A percentile compares a stretch with the other conserved stretches of the same genome.
These are phyloP conservation scores for Casuarina equisetifolia DNA, from an alignment of 306 rosid species.

Conservation along the genomic window DNA sequence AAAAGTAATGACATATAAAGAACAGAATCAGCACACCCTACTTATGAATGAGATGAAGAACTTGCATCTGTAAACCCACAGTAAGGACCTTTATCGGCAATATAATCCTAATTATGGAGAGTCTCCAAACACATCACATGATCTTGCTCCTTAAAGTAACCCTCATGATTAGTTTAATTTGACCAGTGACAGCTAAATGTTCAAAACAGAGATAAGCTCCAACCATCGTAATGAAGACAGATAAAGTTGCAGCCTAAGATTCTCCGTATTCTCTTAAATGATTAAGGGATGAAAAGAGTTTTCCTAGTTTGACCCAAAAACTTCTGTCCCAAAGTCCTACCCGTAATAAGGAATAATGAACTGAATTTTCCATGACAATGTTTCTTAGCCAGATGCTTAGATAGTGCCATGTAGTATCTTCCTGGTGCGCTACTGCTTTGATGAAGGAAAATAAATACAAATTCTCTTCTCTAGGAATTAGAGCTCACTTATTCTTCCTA, in stretches of 20 bases:
- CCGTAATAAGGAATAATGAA: not conserved
- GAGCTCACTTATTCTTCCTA: not conserved
- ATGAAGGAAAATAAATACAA: not conserved
- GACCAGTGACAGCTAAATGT: not conserved
- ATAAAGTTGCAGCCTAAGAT: no score
- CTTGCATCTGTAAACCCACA: constrained; percentile 6
- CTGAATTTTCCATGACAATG: not conserved
- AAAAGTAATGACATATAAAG: not conserved
- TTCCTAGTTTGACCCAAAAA: not conserved
- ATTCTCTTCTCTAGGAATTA: not conserved
- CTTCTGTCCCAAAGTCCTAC: not conserved
- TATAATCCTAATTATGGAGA: not conserved
- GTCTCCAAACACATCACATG: not conserved
- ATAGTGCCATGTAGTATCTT: no score
- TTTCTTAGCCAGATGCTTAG: not conserved
- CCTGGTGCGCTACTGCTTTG: no score
- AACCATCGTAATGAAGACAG: no score
- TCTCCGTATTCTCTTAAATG: no score
- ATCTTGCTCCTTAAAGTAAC: not conserved
- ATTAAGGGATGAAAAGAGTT: no score
- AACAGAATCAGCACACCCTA: not conserved
- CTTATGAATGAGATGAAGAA: not conserved
- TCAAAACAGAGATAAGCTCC: no score
- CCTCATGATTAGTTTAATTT: not conserved
- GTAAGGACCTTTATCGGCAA: not conserved